Base-by-base conservation (phyloP, 331 rosid genomes). In the Pyracantha coccinea region DNA sequence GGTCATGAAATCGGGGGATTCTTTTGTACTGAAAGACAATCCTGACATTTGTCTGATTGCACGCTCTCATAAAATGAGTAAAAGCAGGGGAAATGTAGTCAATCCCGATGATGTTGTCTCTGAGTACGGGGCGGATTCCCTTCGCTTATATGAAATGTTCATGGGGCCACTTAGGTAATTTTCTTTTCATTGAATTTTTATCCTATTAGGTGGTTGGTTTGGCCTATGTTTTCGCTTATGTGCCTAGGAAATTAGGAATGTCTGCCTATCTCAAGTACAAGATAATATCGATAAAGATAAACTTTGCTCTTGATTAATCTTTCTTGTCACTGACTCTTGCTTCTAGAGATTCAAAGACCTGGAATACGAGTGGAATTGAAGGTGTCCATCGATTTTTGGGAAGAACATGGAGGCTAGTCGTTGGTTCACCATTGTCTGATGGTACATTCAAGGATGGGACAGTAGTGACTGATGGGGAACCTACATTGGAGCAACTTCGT, bases 101-200 rank as follows among this genome's bases (percentile, higher is more conserved):
- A 94, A 90, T 77, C 97, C 97, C 29, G 99, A 94, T 74, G 97
- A 90, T 28, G 93, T 94, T 74, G 88, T 94, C 77, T 87, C 88
- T 27, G 97, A 94, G 82, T 94, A 94, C 78, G 99, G 99, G 63
- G 97, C 99, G 12, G 44, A 35, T 35, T 92, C 99, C 29, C 97
- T 94, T 76, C 97, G 97, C 73, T 84, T 94, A 76, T 94, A 94
- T 67, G 97, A 94, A 94, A 94, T 94, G 99, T 94, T 94, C 84
- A 92, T 94, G 97, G 99, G 99, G 47, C 99, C 97, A 45, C 82
- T 94, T 64, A 94, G 97, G 99, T 92, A 76, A 23, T 79, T 59
- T 75, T 35, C 44, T 35, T 88, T 25, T 63, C 28, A 6, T 67
- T 28, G 20, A 59, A 38, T 53, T 79, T 8, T 73, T 77, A 61